phyloP scores from a whole-genome alignment of 2,329 filamentous ascomycete species.

The Xylariales sp. region DNA sequence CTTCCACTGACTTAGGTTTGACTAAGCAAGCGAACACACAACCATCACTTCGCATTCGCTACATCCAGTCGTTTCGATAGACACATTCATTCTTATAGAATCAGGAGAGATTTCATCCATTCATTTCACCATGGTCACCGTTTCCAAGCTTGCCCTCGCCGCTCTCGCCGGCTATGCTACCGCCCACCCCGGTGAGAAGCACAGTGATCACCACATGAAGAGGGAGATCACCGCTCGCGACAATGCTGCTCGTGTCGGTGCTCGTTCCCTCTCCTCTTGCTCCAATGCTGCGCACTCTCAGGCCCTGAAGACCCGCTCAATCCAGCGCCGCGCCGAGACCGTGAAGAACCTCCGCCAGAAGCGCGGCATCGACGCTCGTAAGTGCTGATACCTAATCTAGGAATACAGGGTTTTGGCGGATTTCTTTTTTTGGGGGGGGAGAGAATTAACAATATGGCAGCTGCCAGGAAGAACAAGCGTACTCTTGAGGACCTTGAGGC shows the following conservation, averaged over 20 bases:
- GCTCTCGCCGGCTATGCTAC: slow-evolving; percentile 17
- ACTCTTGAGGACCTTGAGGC: slow-evolving; percentile 24
- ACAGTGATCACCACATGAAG: slow-evolving; percentile 19
- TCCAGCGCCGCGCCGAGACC: slow-evolving; percentile 33
- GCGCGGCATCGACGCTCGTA: slow-evolving; percentile 25
- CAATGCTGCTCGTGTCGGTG: slow-evolving; percentile 21
- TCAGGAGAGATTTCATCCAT: not conserved
- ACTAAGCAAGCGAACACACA: too few relatives aligned
- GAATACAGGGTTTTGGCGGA: too few relatives aligned
- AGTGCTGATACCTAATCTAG: too few relatives aligned
- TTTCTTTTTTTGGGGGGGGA: too few relatives aligned
- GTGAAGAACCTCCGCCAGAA: slow-evolving; percentile 33
- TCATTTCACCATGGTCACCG: slow-evolving; percentile 9
- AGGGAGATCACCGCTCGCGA: slow-evolving; percentile 28
- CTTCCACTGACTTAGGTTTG: too few relatives aligned
- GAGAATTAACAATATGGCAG: too few relatives aligned
- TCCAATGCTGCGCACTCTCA: slow-evolving; percentile 31
- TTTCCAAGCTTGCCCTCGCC: slow-evolving; percentile 11
- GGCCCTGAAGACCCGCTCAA: slow-evolving; percentile 31
- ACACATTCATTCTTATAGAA: too few relatives aligned
- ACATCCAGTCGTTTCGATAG: too few relatives aligned
- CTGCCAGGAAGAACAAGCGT: slow-evolving; percentile 26
- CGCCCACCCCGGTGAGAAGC: slow-evolving; percentile 27
- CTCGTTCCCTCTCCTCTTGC: slow-evolving; percentile 34
- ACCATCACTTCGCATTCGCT: too few relatives aligned